Evolutionary conservation across 2,329 filamentous ascomycete genomes (phyloP), one percentile per base, ranked within the genome.

Genomic region (Fusarium napiforme): DNA sequence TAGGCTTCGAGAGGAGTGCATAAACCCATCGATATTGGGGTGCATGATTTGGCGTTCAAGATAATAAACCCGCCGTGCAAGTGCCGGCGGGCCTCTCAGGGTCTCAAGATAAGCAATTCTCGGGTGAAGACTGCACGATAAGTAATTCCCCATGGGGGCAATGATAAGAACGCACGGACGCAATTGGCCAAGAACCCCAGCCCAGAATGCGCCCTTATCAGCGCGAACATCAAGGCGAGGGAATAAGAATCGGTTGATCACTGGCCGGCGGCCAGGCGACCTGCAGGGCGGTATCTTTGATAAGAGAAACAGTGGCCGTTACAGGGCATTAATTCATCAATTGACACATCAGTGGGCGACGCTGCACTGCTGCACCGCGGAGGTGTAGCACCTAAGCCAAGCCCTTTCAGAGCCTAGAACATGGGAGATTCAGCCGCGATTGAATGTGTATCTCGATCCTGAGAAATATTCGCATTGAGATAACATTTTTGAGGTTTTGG

Each of bases 241-340:
- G 53, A 60, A 56, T 40, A 66, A 52, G 47, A 49, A 42, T 10
- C 39, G 11, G 30, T 32, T n/a, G n/a, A 7, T 60, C 28, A 66
- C 42, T 71, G 67, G 67, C 67, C 67, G 66, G 43, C 60, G 53
- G 59, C 37, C 47, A n/a, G 23, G n/a, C 50, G 23, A 42, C 8
- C 23, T 45, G 52, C 52, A 60, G 18, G 21, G 32, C 21, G 50
- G n/a, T 66, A 70, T 56, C 60, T 18, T 56, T 56, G 67, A 70
- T 70, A 70, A 70, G 53, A 23, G 9, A 30, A 32, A 19, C 9
- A 15, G 14, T 63, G 58, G 46, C 10, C 16, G 28, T 9, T 55
- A 39, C n/a, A 56, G 26, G 45, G 36, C 37, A 69, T 59, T 69
- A 57, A 64, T 55, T 70, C 66, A 70, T 70, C 40, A 47, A n/a